phyloP scores from a whole-genome alignment of 345 rosid species.

The Eucalyptus curtisii region DNA sequence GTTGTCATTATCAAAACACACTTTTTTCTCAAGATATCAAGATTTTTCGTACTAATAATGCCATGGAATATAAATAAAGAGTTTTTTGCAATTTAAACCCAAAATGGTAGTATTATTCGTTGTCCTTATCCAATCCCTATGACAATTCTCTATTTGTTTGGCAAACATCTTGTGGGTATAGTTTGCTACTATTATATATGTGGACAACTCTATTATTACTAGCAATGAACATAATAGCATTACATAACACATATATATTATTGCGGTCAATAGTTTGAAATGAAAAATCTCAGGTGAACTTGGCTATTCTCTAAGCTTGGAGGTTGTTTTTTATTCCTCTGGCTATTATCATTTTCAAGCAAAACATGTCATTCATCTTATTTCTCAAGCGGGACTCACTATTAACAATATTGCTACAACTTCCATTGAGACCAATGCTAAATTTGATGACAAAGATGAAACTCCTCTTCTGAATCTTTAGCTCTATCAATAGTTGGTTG shows the following conservation, averaged over 20 bases:
- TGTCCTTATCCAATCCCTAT: neutral
- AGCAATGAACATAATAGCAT: neutral
- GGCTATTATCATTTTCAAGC: neutral
- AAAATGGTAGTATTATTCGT: neutral
- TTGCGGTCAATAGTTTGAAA: neutral
- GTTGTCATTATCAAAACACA: neutral
- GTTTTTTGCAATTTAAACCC: neutral
- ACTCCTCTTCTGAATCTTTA: neutral
- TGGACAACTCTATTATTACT: neutral
- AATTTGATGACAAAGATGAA: neutral
- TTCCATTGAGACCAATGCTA: neutral
- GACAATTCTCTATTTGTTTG: neutral
- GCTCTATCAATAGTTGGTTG: neutral
- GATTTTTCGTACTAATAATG: neutral
- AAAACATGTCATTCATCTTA: neutral
- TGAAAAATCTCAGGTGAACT: neutral
- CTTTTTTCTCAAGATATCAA: neutral
- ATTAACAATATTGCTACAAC: neutral
- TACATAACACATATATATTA: neutral
- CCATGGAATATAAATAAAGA: neutral
- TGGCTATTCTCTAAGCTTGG: neutral
- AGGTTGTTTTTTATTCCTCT: neutral
- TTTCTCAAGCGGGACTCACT: neutral
- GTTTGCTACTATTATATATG: neutral
- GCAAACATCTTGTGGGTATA: neutral